Percentiles rank a stretch among this genome's conserved stretches.
Conservation (phyloP, 2,329 filamentous ascomycete genomes). For the Pseudocercospora cruenta region DNA sequence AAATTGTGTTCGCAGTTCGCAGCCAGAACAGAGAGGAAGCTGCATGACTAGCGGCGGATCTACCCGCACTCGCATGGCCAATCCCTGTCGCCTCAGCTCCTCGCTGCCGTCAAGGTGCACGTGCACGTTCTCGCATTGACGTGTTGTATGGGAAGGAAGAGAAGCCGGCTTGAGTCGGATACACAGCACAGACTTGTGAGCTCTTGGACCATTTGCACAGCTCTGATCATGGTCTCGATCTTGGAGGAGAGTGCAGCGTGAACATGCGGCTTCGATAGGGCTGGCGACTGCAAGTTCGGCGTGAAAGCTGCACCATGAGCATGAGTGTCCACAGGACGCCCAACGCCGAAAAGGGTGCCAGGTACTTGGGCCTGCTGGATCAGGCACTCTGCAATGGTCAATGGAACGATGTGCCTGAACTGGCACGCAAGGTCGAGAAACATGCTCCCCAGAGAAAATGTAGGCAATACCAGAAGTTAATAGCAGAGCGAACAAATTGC, state of each 20-base stretch:
- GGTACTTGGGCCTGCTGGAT: slow-evolving; percentile 82
- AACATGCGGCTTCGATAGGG: slow-evolving; percentile 27
- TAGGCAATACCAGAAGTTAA: slow-evolving; percentile 51
- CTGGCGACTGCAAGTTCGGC: slow-evolving; percentile 13
- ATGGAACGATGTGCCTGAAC: slow-evolving; percentile 85
- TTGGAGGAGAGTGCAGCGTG: neutral
- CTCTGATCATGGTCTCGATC: neutral
- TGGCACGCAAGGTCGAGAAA: slow-evolving; percentile 91
- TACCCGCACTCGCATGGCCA: slow-evolving; percentile 1
- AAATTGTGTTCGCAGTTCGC: neutral
- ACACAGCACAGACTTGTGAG: neutral
- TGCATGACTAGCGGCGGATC: slow-evolving; percentile 7
- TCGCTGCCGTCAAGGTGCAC: neutral
- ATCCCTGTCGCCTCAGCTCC: neutral
- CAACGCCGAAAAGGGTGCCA: slow-evolving; percentile 66
- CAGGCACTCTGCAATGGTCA: slow-evolving; percentile 83
- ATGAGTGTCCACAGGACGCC: slow-evolving; percentile 34
- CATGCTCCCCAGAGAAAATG: slow-evolving; percentile 85
- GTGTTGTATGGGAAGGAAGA: neutral
- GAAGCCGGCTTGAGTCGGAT: neutral
- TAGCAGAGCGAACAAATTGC: neutral
- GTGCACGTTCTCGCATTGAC: neutral
- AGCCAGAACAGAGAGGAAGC: neutral
- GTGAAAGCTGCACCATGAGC: slow-evolving; percentile 30
- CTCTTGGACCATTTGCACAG: neutral